Conservation (phyloP, 73 alveolate genomes). For the Paramecium pentaurelia region DNA sequence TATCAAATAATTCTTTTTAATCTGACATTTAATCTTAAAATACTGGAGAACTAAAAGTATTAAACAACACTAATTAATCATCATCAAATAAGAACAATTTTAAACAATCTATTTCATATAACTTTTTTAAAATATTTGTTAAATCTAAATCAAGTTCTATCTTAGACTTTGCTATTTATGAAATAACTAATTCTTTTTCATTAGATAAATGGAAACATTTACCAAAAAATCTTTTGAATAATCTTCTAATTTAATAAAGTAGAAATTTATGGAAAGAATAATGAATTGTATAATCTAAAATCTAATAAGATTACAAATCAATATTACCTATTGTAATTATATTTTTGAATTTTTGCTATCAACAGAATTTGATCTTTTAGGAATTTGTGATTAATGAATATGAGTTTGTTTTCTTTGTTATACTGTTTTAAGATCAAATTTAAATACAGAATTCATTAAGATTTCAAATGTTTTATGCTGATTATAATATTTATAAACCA, state of each 20-base stretch:
- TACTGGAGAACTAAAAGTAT: constrained; percentile 23
- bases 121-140: not conserved
- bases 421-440: not conserved
- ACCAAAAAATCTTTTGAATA: not conserved
- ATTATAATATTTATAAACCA: not conserved
- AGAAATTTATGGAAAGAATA: not conserved
- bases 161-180: not conserved
- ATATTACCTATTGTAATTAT: not conserved
- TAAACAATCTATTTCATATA: constrained; percentile 33
- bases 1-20: not conserved
- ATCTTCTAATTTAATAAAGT: not conserved
- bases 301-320: not conserved
- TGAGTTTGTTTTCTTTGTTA: not conserved
- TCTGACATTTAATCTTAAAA: not conserved
- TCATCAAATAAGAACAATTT: constrained; percentile 39
- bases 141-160: constrained; percentile 13
- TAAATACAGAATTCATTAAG: constrained; percentile 13
- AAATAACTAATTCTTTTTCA: not conserved
- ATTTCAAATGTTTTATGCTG: constrained; percentile 35
- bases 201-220: not conserved
- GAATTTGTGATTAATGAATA: not conserved
- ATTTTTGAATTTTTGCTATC: not conserved
- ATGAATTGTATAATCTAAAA: not conserved
- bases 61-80: not conserved
- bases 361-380: not conserved